These are phyloP conservation scores for Starmerella bacillaris DNA, from an alignment of 805 yeast genomes.

Conservation along the genomic window DNA sequence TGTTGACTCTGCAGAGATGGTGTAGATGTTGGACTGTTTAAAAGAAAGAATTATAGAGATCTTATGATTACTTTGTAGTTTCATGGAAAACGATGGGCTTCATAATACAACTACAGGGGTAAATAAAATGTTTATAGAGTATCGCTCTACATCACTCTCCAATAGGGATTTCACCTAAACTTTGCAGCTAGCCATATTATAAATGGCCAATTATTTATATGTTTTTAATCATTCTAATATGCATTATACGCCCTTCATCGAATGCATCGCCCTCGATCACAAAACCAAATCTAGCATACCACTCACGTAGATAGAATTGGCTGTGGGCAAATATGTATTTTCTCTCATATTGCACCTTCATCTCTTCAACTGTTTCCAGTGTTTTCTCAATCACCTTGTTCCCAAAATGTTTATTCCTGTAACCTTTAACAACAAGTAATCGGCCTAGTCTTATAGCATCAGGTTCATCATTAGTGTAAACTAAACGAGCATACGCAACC, in stretches of 20 bases:
- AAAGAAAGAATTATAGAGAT: too few species aligned
- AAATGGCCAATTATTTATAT: background rate
- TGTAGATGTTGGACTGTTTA: too few species aligned
- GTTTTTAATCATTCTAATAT: conserved; percentile 9
- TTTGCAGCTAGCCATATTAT: too few species aligned
- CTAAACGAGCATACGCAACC: conserved; percentile 8
- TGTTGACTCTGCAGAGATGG: too few species aligned
- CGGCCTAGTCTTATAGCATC: conserved; percentile 13
- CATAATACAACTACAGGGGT: too few species aligned
- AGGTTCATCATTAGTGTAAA: conserved; percentile 4
- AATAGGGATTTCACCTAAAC: too few species aligned
- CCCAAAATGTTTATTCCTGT: conserved; percentile 13
- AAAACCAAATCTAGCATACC: conserved; percentile 14
- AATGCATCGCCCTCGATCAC: conserved; percentile 10
- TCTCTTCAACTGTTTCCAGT: conserved; percentile 1
- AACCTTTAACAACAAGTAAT: conserved; percentile 8
- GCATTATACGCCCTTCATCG: conserved; percentile 16
- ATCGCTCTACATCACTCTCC: too few species aligned
- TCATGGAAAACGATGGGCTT: too few species aligned
- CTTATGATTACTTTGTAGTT: too few species aligned
- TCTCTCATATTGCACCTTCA: conserved; percentile 1
- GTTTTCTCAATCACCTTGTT: conserved; percentile 6
- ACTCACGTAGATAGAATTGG: conserved; percentile 13
- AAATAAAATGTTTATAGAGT: too few species aligned
- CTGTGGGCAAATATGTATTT: conserved; percentile 11